Base-by-base conservation (phyloP, 176 grass and related monocot species). In the Aegilops speltoides region DNA sequence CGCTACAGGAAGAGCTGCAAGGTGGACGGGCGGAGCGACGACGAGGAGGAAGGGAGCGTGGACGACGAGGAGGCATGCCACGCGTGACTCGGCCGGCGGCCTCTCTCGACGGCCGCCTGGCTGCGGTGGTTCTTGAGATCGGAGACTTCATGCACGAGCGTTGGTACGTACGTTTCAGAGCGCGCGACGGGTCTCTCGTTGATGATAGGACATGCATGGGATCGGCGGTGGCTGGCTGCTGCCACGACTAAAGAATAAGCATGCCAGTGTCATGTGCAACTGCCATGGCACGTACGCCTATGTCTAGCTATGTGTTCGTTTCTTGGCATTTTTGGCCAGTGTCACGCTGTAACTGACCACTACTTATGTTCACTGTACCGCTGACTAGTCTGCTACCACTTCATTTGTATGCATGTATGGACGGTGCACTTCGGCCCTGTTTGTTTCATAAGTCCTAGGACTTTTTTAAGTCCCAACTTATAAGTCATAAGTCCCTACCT, bases 1-100 rank as follows among this genome's bases (percentile, higher is more conserved):
- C 82, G 90, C 45, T 92, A 94, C 88, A 84, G 77, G 76, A 56
- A 67, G 70, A 68, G 76, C 78, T 73, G 86, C 77, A 94, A 87
- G 88, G 85, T 94, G 65, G 90, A 87, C 16, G 91, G 73, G 8
- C 88, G 78, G 70, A 85, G 70, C 52, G 82, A 84, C 41, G 89
- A 87, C 0, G 89, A 85, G 6, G 89, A 84, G 48, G 76, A 64
- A 7, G 82, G 24, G 29, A 54, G 31, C 24, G 37, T 40, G 7
- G 31, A 34, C 37, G 74, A 75, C 20, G 33, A 61, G 1, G 65
- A 79, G 75, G 25, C 26, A 36, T 79, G 73, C 73, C 73, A 79
- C 76, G 80, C 59, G 12, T 84, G 75, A 71, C 40, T 74, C 5
- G 50, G 5, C 34, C 4, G 48, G 6, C 36, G 63, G 14, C 7